These are phyloP conservation scores for Lichtheimia ornata DNA, from an alignment of 371 early-diverging fungal genomes.

Conservation along the genomic window DNA sequence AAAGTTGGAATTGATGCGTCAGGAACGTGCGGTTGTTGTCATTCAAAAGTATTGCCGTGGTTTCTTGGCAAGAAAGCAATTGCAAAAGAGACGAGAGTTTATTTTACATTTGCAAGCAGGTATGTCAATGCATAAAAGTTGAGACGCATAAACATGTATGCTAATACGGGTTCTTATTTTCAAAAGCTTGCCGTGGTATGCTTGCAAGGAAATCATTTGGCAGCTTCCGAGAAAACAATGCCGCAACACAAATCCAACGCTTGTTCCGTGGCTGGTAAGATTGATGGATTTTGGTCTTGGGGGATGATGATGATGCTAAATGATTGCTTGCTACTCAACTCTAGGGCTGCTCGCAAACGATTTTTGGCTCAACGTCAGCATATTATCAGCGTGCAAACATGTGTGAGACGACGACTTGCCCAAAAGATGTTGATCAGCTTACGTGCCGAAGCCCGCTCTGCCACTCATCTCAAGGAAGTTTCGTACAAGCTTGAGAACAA, in stretches of 20 bases:
- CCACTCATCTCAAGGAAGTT: conserved; percentile 88
- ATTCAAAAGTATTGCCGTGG: conserved; percentile 78
- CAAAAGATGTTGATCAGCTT: conserved; percentile 57
- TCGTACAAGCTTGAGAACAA: conserved; percentile 94
- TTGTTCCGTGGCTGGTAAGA: conserved; percentile 57
- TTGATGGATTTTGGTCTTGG: not conserved
- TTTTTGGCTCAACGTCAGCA: conserved; percentile 51
- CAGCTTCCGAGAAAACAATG: conserved; percentile 57
- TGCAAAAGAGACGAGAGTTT: conserved; percentile 36
- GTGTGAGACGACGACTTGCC: conserved; percentile 76
- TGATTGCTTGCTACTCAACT: too few species aligned
- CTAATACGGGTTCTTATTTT: too few species aligned
- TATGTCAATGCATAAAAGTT: conserved; percentile 14
- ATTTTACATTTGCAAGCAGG: conserved; percentile 47
- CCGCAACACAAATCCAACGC: conserved; percentile 81
- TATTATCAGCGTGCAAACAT: conserved; percentile 79
- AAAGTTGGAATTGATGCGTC: conserved; percentile 54
- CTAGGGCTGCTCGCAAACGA: conserved; percentile 54
- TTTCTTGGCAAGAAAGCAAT: conserved; percentile 63
- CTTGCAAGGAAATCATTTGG: conserved; percentile 58
- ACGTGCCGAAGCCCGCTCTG: conserved; percentile 85
- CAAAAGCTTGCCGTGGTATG: conserved; percentile 43
- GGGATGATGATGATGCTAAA: not conserved
- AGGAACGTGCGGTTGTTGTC: conserved; percentile 70
- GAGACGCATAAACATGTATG: too few species aligned